phyloP scores from a whole-genome alignment of 108 stramenopile genomes.

The Nannochloropsis salina region DNA sequence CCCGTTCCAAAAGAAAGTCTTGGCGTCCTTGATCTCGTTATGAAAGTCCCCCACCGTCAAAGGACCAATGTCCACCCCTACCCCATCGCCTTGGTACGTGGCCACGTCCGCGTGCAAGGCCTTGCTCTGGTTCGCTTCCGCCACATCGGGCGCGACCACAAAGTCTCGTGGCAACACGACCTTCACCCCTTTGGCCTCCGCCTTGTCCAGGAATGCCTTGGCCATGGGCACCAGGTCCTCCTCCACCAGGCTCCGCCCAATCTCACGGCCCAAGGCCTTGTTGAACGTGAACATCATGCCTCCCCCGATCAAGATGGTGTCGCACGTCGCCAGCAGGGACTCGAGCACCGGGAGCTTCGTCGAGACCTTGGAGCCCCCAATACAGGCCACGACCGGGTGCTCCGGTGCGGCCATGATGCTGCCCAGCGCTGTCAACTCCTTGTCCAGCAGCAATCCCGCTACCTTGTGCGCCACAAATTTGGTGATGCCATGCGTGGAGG shows the following conservation, averaged over 20 bases:
- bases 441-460: slow-evolving; percentile 66
- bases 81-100: background rate
- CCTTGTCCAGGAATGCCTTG: slow-evolving; percentile 68
- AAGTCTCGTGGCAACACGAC: slow-evolving; percentile 86
- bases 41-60: slow-evolving; percentile 8
- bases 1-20: slow-evolving; percentile 13
- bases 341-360: slow-evolving; percentile 79
- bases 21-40: slow-evolving; percentile 14
- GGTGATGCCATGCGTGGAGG: slow-evolving; percentile 84
- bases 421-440: slow-evolving; percentile 59
- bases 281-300: slow-evolving; percentile 99
- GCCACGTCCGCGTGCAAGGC: slow-evolving; percentile 6
- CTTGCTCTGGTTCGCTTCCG: background rate
- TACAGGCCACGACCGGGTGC: slow-evolving; percentile 63
- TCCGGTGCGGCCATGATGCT: background rate
- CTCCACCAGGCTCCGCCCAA: slow-evolving; percentile 61
- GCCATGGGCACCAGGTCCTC: slow-evolving; percentile 43
- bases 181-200: slow-evolving; percentile 88
- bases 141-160: slow-evolving; percentile 72
- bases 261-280: slow-evolving; percentile 51
- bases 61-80: background rate
- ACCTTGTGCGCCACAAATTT: slow-evolving; percentile 52
- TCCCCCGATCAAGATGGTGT: slow-evolving; percentile 79
- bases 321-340: slow-evolving; percentile 87
- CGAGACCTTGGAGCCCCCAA: slow-evolving; percentile 94